Evolutionary conservation across 2,329 filamentous ascomycete genomes (phyloP).

Genomic region (Balansia obtecta): DNA sequence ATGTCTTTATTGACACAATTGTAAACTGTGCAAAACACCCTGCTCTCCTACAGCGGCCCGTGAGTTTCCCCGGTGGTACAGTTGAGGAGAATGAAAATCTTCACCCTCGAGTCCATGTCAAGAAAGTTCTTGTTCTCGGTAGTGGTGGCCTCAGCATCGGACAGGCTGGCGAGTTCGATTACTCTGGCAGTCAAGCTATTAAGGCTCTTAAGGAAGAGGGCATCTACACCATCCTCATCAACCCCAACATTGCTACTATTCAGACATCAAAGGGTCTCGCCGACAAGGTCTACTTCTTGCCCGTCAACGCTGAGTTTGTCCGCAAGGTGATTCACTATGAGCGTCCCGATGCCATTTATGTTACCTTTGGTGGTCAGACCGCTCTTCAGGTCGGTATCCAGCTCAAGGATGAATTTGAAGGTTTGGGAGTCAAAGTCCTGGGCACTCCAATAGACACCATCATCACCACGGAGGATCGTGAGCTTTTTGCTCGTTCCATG

Average conservation of each 20-base stretch:
- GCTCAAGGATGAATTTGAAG: conserved; percentile 92
- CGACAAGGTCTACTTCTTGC: conserved; percentile 97
- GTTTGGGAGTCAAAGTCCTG: conserved; percentile 82
- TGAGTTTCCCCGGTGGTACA: conserved; percentile 78
- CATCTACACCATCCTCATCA: conserved; percentile 96
- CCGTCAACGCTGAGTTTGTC: conserved; percentile 93
- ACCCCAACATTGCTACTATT: conserved; percentile 97
- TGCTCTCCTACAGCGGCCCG: conserved; percentile 56
- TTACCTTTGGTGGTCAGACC: conserved; percentile 95
- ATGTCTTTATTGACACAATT: conserved; percentile 88
- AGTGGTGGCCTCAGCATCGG: conserved; percentile 94
- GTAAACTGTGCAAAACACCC: conserved; percentile 55
- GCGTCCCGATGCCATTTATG: conserved; percentile 90
- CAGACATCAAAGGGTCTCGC: conserved; percentile 96
- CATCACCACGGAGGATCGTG: conserved; percentile 95
- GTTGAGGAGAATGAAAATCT: conserved; percentile 64
- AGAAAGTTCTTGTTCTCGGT: conserved; percentile 90
- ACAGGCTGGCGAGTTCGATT: conserved; percentile 97
- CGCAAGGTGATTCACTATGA: conserved; percentile 95
- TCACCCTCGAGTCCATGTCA: conserved; percentile 70
- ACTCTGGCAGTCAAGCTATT: conserved; percentile 96
- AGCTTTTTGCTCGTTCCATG: conserved; percentile 96
- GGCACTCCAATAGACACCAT: conserved; percentile 97
- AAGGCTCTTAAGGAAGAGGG: conserved; percentile 97
- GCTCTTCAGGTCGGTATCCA: conserved; percentile 94